phyloP scores from a whole-genome alignment of 2,329 filamentous ascomycete genomes.

The Apiospora saccharicola region DNA sequence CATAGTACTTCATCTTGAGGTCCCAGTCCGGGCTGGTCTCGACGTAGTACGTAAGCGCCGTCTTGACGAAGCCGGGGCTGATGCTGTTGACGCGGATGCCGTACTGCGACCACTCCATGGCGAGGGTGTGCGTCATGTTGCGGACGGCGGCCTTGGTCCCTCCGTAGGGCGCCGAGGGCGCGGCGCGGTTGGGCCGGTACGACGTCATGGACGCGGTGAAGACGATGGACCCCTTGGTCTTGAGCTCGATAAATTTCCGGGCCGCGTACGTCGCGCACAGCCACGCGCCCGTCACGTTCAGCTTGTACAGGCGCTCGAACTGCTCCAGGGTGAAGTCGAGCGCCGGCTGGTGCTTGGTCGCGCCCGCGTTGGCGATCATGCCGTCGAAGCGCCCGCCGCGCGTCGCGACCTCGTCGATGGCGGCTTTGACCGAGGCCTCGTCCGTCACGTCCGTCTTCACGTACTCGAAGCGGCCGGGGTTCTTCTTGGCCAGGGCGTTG shows the following conservation, averaged over 20 bases:
- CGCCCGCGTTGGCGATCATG: slow-evolving; percentile 49
- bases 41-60: slow-evolving; percentile 59
- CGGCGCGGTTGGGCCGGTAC: slow-evolving; percentile 57
- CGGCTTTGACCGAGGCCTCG: slow-evolving; percentile 48
- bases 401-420: slow-evolving; percentile 49
- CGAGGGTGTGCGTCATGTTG: slow-evolving; percentile 50
- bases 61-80: slow-evolving; percentile 52
- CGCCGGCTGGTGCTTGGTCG: slow-evolving; percentile 55
- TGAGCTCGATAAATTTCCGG: slow-evolving; percentile 48
- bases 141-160: slow-evolving; percentile 53
- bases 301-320: slow-evolving; percentile 49
- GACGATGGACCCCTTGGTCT: slow-evolving; percentile 47
- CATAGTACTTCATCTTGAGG: slow-evolving; percentile 64
- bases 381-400: slow-evolving; percentile 51
- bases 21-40: slow-evolving; percentile 62
- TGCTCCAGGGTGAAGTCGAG: slow-evolving; percentile 50
- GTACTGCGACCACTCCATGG: slow-evolving; percentile 57
- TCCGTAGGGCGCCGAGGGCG: slow-evolving; percentile 57
- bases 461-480: slow-evolving; percentile 51
- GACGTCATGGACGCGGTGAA: slow-evolving; percentile 57
- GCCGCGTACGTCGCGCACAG: slow-evolving; percentile 55
- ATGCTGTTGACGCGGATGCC: slow-evolving; percentile 56
- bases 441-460: slow-evolving; percentile 54
- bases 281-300: slow-evolving; percentile 57
- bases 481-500: slow-evolving; percentile 47